These are phyloP conservation scores for Oenanthe javanica DNA, from an alignment of 140 eudicot genomes.

Conservation along the genomic window DNA sequence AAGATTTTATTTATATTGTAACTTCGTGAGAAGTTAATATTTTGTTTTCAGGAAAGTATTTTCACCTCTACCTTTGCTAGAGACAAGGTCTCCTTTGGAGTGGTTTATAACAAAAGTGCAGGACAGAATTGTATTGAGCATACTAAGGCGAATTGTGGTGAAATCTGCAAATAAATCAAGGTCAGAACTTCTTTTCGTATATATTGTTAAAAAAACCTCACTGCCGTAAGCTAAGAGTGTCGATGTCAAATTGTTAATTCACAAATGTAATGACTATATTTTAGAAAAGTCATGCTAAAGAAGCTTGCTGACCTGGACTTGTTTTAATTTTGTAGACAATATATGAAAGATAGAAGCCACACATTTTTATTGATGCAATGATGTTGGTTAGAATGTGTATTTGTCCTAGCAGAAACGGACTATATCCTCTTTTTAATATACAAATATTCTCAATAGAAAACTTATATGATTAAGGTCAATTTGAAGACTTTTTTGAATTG, in stretches of 20 bases:
- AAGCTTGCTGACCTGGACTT: background rate
- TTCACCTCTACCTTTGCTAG: constrained; percentile 30
- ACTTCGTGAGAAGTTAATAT: background rate
- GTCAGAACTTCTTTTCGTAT: constrained; percentile 27
- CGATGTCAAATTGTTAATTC: background rate
- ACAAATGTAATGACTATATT: background rate
- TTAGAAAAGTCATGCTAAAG: background rate
- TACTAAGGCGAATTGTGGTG: constrained; percentile 54
- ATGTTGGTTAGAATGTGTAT: background rate
- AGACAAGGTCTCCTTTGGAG: constrained; percentile 51
- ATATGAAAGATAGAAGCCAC: background rate
- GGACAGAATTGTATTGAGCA: constrained; percentile 55
- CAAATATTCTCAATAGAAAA: background rate
- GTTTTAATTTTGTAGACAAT: background rate
- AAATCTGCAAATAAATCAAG: constrained; percentile 70
- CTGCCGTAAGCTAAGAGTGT: background rate
- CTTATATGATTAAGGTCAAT: background rate
- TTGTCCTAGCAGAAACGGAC: background rate
- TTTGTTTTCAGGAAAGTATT: constrained; percentile 43
- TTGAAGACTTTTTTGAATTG: background rate
- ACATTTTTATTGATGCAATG: background rate
- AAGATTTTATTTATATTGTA: too few species aligned
- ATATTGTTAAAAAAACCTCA: background rate
- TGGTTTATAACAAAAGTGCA: constrained; percentile 71
- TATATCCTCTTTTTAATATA: background rate